These are phyloP conservation scores for Metschnikowia colocasiae DNA, from an alignment of 805 yeast species.

Conservation along the genomic window DNA sequence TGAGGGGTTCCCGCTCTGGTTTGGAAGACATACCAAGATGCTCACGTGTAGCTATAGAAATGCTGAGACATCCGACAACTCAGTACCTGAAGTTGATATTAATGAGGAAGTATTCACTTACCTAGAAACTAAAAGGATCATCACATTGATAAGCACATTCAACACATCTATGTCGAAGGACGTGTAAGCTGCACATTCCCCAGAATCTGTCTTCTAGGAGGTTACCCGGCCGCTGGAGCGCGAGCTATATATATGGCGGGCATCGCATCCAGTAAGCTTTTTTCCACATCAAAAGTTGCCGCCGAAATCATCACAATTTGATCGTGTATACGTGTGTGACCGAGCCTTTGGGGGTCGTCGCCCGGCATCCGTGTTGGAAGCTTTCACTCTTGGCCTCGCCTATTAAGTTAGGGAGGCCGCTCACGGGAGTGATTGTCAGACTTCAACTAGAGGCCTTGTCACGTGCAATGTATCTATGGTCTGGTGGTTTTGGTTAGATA, in stretches of 20 bases:
- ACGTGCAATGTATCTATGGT: slow-evolving; percentile 14
- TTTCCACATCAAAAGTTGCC: slow-evolving; percentile 36
- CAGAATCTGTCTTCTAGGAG: neutral
- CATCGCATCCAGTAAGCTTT: neutral
- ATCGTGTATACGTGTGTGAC: slow-evolving; percentile 24
- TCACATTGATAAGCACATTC: no score
- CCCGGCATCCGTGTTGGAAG: slow-evolving; percentile 22
- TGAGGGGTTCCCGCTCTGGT: no score
- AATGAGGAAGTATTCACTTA: no score
- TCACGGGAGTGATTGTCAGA: slow-evolving; percentile 17
- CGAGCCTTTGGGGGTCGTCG: slow-evolving; percentile 14
- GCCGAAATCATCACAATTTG: slow-evolving; percentile 28
- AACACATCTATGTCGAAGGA: neutral
- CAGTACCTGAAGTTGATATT: no score
- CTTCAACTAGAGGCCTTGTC: slow-evolving; percentile 8
- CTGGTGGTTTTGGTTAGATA: slow-evolving; percentile 35
- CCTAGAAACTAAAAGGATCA: no score
- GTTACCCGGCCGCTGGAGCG: slow-evolving; percentile 15
- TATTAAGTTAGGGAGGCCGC: slow-evolving; percentile 38
- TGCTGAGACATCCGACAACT: no score
- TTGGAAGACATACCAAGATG: no score
- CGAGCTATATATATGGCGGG: slow-evolving; percentile 6
- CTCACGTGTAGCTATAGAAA: no score
- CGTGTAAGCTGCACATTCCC: neutral
- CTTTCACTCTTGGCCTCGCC: slow-evolving; percentile 28